Percentiles rank a stretch among this genome's conserved stretches.
These are phyloP conservation scores for Pseudocercospora vitis DNA, from an alignment of 2,329 filamentous ascomycete species.

Conservation along the genomic window DNA sequence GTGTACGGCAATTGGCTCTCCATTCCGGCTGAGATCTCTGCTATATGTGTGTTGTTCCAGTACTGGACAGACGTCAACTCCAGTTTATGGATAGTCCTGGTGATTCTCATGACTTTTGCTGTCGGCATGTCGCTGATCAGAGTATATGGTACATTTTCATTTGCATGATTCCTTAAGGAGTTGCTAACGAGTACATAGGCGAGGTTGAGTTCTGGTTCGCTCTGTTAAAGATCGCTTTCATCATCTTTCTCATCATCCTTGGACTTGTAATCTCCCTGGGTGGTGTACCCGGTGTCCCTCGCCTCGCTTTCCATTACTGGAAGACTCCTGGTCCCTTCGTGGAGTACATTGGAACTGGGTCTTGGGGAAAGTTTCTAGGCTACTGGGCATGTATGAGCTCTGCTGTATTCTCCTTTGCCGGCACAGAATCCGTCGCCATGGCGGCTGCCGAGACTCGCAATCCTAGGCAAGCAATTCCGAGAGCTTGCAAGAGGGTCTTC, in stretches of 20 bases:
- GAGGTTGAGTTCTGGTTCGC: conserved; percentile 52
- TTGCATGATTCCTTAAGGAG: too few species aligned
- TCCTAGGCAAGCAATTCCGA: conserved; percentile 29
- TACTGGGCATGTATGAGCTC: conserved; percentile 38
- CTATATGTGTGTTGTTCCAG: conserved; percentile 35
- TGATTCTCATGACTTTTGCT: conserved; percentile 37
- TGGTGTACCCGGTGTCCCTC: conserved; percentile 41
- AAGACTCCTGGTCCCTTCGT: conserved; percentile 47
- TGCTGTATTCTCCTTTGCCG: conserved; percentile 29
- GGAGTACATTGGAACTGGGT: conserved; percentile 39
- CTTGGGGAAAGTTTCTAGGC: conserved; percentile 44
- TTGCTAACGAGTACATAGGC: background rate
- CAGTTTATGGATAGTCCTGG: conserved; percentile 38
- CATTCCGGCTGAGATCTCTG: conserved; percentile 37
- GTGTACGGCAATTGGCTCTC: conserved; percentile 34
- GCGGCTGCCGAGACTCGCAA: conserved; percentile 32
- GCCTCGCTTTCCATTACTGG: conserved; percentile 50
- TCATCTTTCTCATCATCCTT: conserved; percentile 47
- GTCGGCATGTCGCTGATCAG: conserved; percentile 37
- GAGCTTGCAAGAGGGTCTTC: conserved; percentile 30
- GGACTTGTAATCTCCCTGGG: conserved; percentile 47
- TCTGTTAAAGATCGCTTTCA: conserved; percentile 47
- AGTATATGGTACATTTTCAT: conserved; percentile 41
- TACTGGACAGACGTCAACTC: conserved; percentile 38
- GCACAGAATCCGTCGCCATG: conserved; percentile 30